Conservation (phyloP, 1,284 basidiomycete genomes). For the Erythrobasidium hasegawianum region DNA sequence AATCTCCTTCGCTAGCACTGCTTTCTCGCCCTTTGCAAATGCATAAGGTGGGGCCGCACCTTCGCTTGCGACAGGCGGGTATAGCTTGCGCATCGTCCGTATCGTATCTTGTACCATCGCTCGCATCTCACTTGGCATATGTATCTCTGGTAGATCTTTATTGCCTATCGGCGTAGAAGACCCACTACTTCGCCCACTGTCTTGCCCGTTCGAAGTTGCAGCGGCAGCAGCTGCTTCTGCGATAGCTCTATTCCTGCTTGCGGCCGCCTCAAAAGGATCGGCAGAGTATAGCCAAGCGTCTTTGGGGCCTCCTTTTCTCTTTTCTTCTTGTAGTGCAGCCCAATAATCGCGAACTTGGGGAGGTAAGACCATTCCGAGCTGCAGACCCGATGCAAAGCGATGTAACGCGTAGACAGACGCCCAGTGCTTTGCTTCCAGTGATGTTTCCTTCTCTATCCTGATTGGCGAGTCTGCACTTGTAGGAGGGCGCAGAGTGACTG, state of each 20-base stretch:
- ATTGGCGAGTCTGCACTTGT: conserved; percentile 58
- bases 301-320: conserved; percentile 57
- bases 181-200: conserved; percentile 39
- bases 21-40: too few species aligned
- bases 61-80: neutral
- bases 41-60: too few species aligned
- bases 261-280: conserved; percentile 73
- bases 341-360: conserved; percentile 78
- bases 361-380: conserved; percentile 71
- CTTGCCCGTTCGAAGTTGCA: conserved; percentile 41
- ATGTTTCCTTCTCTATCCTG: conserved; percentile 53
- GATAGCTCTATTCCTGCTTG: conserved; percentile 53
- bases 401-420: conserved; percentile 82
- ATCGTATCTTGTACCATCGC: conserved; percentile 78
- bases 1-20: conserved; percentile 21
- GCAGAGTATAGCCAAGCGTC: conserved; percentile 78
- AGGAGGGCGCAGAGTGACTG: conserved; percentile 67
- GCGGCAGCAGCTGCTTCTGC: conserved; percentile 24
- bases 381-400: conserved; percentile 74
- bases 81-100: conserved; percentile 44
- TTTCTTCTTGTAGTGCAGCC: conserved; percentile 67
- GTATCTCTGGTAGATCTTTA: conserved; percentile 71
- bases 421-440: conserved; percentile 76
- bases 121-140: conserved; percentile 71
- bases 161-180: conserved; percentile 43